Percentiles rank a stretch among this genome's conserved stretches.
These are phyloP conservation scores for Globisporangium okanoganense DNA, from an alignment of 352 stramenopile genomes.

Conservation along the genomic window DNA sequence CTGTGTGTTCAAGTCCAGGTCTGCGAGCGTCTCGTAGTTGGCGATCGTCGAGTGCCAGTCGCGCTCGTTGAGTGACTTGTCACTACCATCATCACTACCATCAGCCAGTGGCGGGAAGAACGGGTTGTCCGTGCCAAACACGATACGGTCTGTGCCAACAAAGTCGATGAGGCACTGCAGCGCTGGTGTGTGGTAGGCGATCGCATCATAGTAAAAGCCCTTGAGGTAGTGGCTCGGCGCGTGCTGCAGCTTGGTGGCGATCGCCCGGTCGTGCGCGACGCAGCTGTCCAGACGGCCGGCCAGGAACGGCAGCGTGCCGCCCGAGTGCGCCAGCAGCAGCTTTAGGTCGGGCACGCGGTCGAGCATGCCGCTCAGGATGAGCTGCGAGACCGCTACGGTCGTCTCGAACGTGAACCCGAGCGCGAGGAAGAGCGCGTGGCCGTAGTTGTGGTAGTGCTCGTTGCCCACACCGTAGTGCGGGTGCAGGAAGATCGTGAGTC, in stretches of 20 bases:
- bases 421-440: slow-evolving; percentile 53
- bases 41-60: slow-evolving; percentile 38
- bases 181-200: slow-evolving; percentile 49
- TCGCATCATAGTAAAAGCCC: slow-evolving; percentile 59
- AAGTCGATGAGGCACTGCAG: slow-evolving; percentile 56
- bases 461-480: slow-evolving; percentile 68
- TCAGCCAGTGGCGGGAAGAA: slow-evolving; percentile 47
- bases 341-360: slow-evolving; percentile 44
- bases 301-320: slow-evolving; percentile 58
- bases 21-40: slow-evolving; percentile 49
- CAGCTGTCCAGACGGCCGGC: slow-evolving; percentile 56
- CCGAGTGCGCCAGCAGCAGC: slow-evolving; percentile 57
- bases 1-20: slow-evolving; percentile 28
- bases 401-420: slow-evolving; percentile 72
- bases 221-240: slow-evolving; percentile 49
- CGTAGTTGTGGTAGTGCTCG: slow-evolving; percentile 51
- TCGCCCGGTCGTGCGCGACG: slow-evolving; percentile 47
- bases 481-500: slow-evolving; percentile 57
- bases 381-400: slow-evolving; percentile 48
- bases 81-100: background rate
- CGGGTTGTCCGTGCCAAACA: slow-evolving; percentile 64
- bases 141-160: slow-evolving; percentile 43
- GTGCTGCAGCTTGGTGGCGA: slow-evolving; percentile 33
- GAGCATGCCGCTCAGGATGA: slow-evolving; percentile 54
- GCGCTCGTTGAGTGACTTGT: slow-evolving; percentile 18